These are phyloP conservation scores for Solanum virginianum DNA, from an alignment of 257 asterid species.

Conservation along the genomic window DNA sequence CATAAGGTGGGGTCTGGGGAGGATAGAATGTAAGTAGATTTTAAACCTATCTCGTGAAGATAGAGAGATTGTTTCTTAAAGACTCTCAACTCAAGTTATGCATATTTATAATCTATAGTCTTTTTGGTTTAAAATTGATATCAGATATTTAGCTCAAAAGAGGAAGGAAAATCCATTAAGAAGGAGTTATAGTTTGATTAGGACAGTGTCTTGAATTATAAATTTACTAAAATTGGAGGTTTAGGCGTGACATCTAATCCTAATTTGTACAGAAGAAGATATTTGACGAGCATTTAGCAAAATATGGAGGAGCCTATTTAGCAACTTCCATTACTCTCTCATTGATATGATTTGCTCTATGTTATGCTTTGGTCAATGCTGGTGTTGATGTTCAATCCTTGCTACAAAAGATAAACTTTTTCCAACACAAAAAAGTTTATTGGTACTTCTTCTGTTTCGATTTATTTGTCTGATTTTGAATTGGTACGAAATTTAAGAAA, in stretches of 20 bases:
- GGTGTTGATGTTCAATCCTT: slow-evolving; percentile 80
- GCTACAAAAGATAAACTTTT: slow-evolving; percentile 49
- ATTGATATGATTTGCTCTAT: slow-evolving; percentile 70
- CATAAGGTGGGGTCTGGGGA: neutral
- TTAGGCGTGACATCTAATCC: no score
- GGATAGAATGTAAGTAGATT: no score
- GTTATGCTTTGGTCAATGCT: slow-evolving; percentile 61
- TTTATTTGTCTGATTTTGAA: no score
- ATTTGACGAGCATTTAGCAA: slow-evolving; percentile 72
- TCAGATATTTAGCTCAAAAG: slow-evolving; percentile 79
- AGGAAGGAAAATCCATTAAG: no score
- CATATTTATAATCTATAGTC: neutral
- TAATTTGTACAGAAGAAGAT: no score
- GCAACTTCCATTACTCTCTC: slow-evolving; percentile 93
- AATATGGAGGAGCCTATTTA: slow-evolving; percentile 94
- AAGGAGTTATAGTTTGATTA: no score
- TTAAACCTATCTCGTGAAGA: neutral
- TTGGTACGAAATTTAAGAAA: no score
- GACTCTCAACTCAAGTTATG: no score
- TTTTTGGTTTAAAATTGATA: neutral
- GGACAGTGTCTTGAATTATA: no score
- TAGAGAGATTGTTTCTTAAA: no score
- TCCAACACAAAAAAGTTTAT: neutral
- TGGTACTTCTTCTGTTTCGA: neutral
- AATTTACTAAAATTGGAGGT: no score